Evolutionary conservation across 768 basidiomycete genomes (phyloP).

Genomic region (Boletus tomentosulus): DNA sequence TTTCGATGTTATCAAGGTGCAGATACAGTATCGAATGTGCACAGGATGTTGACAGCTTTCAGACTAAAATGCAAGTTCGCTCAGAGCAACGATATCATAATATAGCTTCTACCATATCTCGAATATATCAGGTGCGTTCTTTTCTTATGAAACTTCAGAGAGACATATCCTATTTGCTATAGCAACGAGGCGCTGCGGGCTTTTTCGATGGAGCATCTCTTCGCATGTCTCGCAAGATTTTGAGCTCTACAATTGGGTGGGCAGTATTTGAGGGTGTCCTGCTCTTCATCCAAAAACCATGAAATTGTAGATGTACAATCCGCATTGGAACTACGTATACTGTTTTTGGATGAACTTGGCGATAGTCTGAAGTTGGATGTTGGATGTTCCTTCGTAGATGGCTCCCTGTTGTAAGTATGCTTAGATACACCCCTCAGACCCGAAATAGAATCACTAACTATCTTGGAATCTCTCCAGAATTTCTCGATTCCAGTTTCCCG

Average conservation of each 20-base stretch:
- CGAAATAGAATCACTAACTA: conserved; percentile 47
- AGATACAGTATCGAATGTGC: not conserved
- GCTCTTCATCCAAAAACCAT: conserved; percentile 46
- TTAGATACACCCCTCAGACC: not conserved
- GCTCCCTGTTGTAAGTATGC: conserved; percentile 52
- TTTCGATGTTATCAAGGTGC: conserved; percentile 92
- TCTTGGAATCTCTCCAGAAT: conserved; percentile 95
- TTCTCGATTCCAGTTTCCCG: conserved; percentile 95
- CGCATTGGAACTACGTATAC: conserved; percentile 47
- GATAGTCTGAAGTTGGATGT: conserved; percentile 96
- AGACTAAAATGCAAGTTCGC: conserved; percentile 95
- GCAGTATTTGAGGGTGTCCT: conserved; percentile 81
- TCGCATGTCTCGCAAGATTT: conserved; percentile 78
- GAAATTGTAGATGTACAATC: not conserved
- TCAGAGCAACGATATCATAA: conserved; percentile 71
- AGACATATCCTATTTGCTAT: conserved; percentile 2
- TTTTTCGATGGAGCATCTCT: conserved; percentile 87
- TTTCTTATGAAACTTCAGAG: not conserved
- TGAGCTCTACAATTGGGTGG: conserved; percentile 91
- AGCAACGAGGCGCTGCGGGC: conserved; percentile 78
- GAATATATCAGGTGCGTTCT: conserved; percentile 63
- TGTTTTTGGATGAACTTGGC: conserved; percentile 88
- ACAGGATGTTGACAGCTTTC: conserved; percentile 1
- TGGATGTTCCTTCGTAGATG: conserved; percentile 94
- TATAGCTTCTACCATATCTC: conserved; percentile 55